Evolutionary conservation across 208 protist species (phyloP), one percentile per base, ranked within the genome.

Genomic region (Trypanosoma theileri): DNA sequence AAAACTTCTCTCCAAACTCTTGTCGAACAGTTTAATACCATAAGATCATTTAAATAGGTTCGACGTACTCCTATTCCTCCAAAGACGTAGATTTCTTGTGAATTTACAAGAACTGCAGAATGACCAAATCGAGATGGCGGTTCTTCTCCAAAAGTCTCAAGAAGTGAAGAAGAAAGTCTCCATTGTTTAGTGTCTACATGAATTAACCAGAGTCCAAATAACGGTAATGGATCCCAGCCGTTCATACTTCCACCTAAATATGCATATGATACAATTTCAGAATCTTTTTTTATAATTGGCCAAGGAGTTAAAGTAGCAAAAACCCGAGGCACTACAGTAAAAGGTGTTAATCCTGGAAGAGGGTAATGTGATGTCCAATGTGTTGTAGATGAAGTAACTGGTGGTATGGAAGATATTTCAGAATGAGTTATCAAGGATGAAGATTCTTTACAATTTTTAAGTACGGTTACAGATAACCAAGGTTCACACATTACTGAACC

Each of bases 1-100:
- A 88, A 88, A 21, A 95, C 74, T 59, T 95, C 84, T 17, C 89
- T 69, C 89, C 89, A 95, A 14, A 95, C 86, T 46, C 52, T 65
- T 14, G 84, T 92, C 22, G 46, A 24, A 14, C 81, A 67, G 63
- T 95, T 79, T 26, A 95, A 71, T 3, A 88, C 66, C 64, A 84
- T 73, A 42, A 91, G 65, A 60, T 95, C 89, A 59, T 79, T 75
- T 59, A 92, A 63, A 61, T 85, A 89, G 9, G 44, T 44, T 0
- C 75, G 57, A 3, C 69, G 71, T 3, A 16, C 41, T 2, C 82
- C 79, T 26, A 92, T 69, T 0, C 89, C 89, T 46, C 89, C 89
- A 78, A 89, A 90, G 35, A 95, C 76, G 7, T 88, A 70, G 17
- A 93, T 28, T 13, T 74, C 71, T n/a, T 50, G 48, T 17, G 72